Base-by-base conservation (phyloP, 2,329 filamentous ascomycete species). In the Hypoxylon sp. region DNA sequence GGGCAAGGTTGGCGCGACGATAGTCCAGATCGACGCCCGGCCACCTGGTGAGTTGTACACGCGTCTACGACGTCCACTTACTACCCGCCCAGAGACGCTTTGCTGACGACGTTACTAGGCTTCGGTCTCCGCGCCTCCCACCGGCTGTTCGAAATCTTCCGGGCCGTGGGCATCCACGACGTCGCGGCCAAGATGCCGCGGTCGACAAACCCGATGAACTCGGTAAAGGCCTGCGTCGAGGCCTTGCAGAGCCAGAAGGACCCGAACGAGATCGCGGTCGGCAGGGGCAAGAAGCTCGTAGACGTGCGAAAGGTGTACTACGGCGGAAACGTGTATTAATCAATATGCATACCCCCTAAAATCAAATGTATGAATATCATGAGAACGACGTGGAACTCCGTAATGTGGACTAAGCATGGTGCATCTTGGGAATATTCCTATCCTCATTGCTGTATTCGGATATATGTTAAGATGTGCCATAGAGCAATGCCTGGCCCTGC, bases 221-320 rank as follows among this genome's bases (percentile, higher is more conserved):
- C 93, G 15, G 90, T 97, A 78, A 97, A 97, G 80, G 95, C 95
- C 11, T 85, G 92, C 35, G 91, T 90, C 76, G 76, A 94, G 74
- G 94, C 93, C 4, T 81, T 99, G 62, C 84, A 86, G 74, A 89
- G 82, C 79, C 95, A 99, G 79, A 86, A 86, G 60, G 82, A 96
- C 71, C 95, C 95, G 24, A 91, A 98, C 74, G 88, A 94, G 72
- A 88, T 99, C 72, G 95, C 95, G 54, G 84, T 90, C 46, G 94
- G 92, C 48, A 81, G 93, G 64, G 94, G 95, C 60, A 94, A 91
- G 84, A 99, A 99, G 84, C 75, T 99, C 72, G 92, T 99, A 27
- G 95, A 99, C 79, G 91, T 94, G 64, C 83, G 95, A 68, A 97
- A 95, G 81, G 95, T 98, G 71, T 99, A 99, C 80, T 98, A 97